These are phyloP conservation scores for Teratosphaeria destructans DNA, from an alignment of 2,329 filamentous ascomycete genomes.

Conservation along the genomic window DNA sequence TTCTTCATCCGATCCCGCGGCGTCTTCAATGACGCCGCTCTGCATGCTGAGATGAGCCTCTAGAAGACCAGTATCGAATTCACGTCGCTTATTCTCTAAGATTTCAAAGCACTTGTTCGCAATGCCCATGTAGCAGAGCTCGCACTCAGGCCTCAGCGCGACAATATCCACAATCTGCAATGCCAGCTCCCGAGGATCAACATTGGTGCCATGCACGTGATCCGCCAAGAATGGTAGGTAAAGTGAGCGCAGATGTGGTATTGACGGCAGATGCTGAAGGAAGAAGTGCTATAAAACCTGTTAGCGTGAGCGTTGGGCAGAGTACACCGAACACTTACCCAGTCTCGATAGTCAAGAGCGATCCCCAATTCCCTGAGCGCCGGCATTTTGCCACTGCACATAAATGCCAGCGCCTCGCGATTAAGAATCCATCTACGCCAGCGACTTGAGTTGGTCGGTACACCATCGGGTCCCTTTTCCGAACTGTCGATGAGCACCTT, in stretches of 20 bases:
- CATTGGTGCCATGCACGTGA: constrained; percentile 43
- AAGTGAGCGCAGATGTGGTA: constrained; percentile 59
- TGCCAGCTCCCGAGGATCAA: constrained; percentile 60
- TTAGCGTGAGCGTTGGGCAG: constrained; percentile 2
- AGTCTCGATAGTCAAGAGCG: constrained; percentile 64
- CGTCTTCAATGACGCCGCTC: neutral
- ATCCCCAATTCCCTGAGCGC: constrained; percentile 61
- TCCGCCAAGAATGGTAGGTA: constrained; percentile 60
- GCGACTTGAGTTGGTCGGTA: constrained; percentile 30
- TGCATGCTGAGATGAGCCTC: constrained; percentile 39
- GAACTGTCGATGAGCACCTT: constrained; percentile 67
- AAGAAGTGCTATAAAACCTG: constrained; percentile 55
- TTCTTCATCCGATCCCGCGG: constrained; percentile 34
- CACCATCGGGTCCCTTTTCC: constrained; percentile 38
- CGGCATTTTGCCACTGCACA: constrained; percentile 67
- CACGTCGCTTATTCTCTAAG: constrained; percentile 47
- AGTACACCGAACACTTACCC: constrained; percentile 46
- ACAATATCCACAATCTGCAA: constrained; percentile 71
- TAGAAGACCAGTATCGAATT: constrained; percentile 32
- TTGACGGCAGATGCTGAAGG: constrained; percentile 60
- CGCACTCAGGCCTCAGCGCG: constrained; percentile 62
- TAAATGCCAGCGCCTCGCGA: constrained; percentile 58
- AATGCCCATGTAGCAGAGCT: constrained; percentile 68
- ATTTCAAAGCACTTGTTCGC: constrained; percentile 74
- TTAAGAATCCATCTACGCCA: constrained; percentile 64